Percentiles rank a stretch among this genome's conserved stretches.
Evolutionary conservation across 2,329 filamentous ascomycete genomes (phyloP).

Genomic region (Hypoxylon sp.): DNA sequence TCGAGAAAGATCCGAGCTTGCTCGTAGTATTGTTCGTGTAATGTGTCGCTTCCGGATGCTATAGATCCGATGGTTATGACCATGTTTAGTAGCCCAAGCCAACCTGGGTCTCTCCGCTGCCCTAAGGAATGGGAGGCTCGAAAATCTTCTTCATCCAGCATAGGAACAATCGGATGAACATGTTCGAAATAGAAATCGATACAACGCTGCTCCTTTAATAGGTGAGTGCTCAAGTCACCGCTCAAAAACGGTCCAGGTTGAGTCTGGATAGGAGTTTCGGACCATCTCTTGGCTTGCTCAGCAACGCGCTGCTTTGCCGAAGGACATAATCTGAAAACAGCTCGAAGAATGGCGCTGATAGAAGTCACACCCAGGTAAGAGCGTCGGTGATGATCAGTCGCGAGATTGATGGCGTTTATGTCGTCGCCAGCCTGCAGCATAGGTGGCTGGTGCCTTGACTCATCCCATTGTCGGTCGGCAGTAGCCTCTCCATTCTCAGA

Average conservation of each 20-base stretch:
- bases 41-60: slow-evolving; percentile 40
- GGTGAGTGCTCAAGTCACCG: slow-evolving; percentile 31
- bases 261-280: slow-evolving; percentile 32
- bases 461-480: slow-evolving; percentile 41
- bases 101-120: slow-evolving; percentile 36
- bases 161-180: slow-evolving; percentile 42
- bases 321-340: slow-evolving; percentile 39
- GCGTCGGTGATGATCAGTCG: slow-evolving; percentile 40
- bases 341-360: slow-evolving; percentile 41
- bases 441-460: slow-evolving; percentile 39
- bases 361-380: slow-evolving; percentile 41
- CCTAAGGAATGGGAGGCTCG: slow-evolving; percentile 34
- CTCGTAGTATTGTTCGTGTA: slow-evolving; percentile 42
- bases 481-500: slow-evolving; percentile 41
- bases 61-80: slow-evolving; percentile 44
- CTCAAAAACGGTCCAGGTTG: slow-evolving; percentile 27
- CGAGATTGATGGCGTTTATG: slow-evolving; percentile 43
- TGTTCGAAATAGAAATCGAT: slow-evolving; percentile 44
- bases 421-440: slow-evolving; percentile 40
- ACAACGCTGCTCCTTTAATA: slow-evolving; percentile 42
- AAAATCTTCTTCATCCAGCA: slow-evolving; percentile 41
- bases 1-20: slow-evolving; percentile 39
- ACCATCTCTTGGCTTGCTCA: slow-evolving; percentile 41
- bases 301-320: slow-evolving; percentile 40
- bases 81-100: slow-evolving; percentile 41